phyloP scores from a whole-genome alignment of 2,329 filamentous ascomycete species.

The Botrytis medusae region DNA sequence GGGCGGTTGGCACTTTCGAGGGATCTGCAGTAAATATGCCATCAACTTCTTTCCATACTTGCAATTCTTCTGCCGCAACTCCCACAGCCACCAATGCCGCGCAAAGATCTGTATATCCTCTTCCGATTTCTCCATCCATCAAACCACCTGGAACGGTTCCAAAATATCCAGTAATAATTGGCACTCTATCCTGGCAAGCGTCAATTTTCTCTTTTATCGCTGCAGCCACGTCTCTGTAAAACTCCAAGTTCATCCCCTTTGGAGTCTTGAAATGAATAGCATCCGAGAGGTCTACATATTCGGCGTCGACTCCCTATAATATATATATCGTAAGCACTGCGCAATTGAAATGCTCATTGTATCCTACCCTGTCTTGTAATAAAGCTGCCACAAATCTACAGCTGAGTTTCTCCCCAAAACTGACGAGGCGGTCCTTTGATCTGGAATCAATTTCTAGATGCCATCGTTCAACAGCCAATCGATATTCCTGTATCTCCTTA shows the following conservation, averaged over 20 bases:
- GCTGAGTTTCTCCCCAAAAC: constrained; percentile 93
- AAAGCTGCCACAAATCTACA: constrained; percentile 88
- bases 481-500: constrained; percentile 73
- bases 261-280: constrained; percentile 66
- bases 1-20: constrained; percentile 87
- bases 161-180: constrained; percentile 90
- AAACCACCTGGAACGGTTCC: constrained; percentile 89
- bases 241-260: constrained; percentile 61
- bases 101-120: constrained; percentile 95
- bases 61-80: constrained; percentile 80
- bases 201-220: constrained; percentile 63
- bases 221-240: constrained; percentile 65
- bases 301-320: constrained; percentile 69
- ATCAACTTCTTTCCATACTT: constrained; percentile 99
- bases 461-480: constrained; percentile 62
- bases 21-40: constrained; percentile 86
- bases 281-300: constrained; percentile 88
- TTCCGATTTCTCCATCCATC: constrained; percentile 82
- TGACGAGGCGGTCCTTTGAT: constrained; percentile 84
- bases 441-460: constrained; percentile 74
- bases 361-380: constrained; percentile 66
- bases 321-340: constrained; percentile 16
- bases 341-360: background rate
- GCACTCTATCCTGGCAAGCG: constrained; percentile 66
- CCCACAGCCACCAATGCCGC: constrained; percentile 90